A percentile compares a stretch with the other conserved stretches of the same genome.
These are phyloP conservation scores for Paraglomus occultum DNA, from an alignment of 192 early-diverging fungal genomes.

Conservation along the genomic window DNA sequence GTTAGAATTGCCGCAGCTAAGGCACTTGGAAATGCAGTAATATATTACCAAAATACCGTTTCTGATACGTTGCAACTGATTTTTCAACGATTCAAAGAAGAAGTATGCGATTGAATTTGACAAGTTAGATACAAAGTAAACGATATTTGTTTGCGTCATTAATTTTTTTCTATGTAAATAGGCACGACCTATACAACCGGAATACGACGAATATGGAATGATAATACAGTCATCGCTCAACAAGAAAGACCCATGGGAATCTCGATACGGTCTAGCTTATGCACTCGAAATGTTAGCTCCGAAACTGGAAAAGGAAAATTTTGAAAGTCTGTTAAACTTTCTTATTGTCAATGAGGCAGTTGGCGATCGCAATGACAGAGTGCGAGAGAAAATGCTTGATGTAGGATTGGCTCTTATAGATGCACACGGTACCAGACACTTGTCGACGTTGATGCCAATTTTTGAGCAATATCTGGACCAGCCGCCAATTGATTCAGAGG, in stretches of 20 bases:
- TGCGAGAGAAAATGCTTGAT: conserved; percentile 80
- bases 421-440: conserved; percentile 63
- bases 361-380: conserved; percentile 77
- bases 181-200: conserved; percentile 73
- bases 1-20: conserved; percentile 62
- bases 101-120: conserved; percentile 33
- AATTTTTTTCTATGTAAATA: conserved; percentile 36
- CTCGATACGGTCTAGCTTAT: conserved; percentile 82
- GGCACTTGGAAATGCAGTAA: conserved; percentile 64
- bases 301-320: conserved; percentile 46
- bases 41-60: conserved; percentile 50
- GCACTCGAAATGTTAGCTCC: conserved; percentile 70
- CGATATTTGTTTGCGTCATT: neutral
- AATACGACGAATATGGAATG: conserved; percentile 90
- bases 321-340: conserved; percentile 64
- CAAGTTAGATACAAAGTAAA: neutral
- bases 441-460: conserved; percentile 65
- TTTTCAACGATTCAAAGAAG: conserved; percentile 57
- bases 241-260: conserved; percentile 73
- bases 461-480: conserved; percentile 78
- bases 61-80: conserved; percentile 54
- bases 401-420: conserved; percentile 72
- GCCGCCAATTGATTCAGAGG: conserved; percentile 67
- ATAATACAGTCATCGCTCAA: conserved; percentile 81
- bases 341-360: conserved; percentile 81